Evolutionary conservation across 352 stramenopile genomes (phyloP), one percentile per base, ranked within the genome.

Genomic region (Halophytophthora batemanensis): DNA sequence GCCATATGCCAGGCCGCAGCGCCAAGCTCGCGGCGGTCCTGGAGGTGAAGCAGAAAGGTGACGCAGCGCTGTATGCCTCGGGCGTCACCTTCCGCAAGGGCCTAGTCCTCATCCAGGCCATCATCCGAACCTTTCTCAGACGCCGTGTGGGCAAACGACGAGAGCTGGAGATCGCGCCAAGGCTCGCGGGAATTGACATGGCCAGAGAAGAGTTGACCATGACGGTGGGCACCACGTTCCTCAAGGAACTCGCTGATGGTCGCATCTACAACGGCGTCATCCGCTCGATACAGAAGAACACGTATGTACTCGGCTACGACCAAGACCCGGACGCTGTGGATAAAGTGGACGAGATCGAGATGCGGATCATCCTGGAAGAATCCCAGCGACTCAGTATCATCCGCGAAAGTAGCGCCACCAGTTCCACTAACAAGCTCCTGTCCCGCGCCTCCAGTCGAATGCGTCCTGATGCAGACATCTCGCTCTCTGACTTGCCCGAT

Each of bases 271-370:
- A 91, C 33, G 80, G 80, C 0, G 56, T 82, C 10, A 85, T 91
- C 34, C 60, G 52, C 17, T 70, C 54, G 3, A 61, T 87, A 1
- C 53, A 66, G 15, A 62, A 66, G 31, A 77, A 77, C 17, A 64
- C 63, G 12, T 91, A 75, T 47, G 65, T 70, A 2, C 39, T 91
- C 8, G 64, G 65, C 11, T 91, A 91, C 53, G 76, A 87, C 13
- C 67, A 88, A 50, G 78, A 90, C 19, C 40, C 62, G 0, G 61
- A 77, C 15, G 77, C 54, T 7, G 53, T 83, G 57, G 82, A 93
- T 29, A 69, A 88, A 69, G 72, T 90, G 15, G 78, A 82, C 35
- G 78, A 86, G 39, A 87, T 90, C 31, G 79, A 90, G 46, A 87
- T 90, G 79, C 80, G 78, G 44, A 90, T 87, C 29, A 73, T 90